Evolutionary conservation across 2,329 filamentous ascomycete species (phyloP).

Genomic region (Hypoxylon sp.): DNA sequence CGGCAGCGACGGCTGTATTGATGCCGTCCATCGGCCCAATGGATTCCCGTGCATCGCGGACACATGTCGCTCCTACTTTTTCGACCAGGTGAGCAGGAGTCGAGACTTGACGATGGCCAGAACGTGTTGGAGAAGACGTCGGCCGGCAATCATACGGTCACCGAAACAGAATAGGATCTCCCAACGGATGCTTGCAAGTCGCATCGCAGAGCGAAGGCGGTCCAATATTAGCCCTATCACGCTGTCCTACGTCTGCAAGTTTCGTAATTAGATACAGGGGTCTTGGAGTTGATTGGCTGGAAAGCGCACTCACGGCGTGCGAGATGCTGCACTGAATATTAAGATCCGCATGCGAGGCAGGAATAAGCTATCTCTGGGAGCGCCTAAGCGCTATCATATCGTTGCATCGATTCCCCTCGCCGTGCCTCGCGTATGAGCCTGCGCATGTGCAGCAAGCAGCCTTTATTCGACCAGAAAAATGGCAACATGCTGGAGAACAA

Average conservation of each 20-base stretch:
- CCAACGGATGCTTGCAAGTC: background rate
- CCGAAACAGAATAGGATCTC: conserved; percentile 9
- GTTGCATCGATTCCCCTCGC: conserved; percentile 6
- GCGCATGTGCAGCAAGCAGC: too few relatives aligned
- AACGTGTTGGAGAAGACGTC: background rate
- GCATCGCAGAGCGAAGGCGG: background rate
- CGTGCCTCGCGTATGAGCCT: too few relatives aligned
- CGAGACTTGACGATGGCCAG: background rate
- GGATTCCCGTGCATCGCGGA: too few relatives aligned
- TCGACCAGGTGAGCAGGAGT: background rate
- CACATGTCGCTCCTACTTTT: background rate
- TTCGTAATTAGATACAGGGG: background rate
- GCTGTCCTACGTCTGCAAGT: background rate
- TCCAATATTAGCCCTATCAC: conserved; percentile 3
- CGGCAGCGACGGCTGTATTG: background rate
- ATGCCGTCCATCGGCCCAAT: background rate
- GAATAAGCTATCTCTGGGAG: background rate
- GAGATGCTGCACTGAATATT: too few relatives aligned
- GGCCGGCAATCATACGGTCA: background rate
- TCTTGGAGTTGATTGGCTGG: too few relatives aligned
- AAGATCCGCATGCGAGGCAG: background rate
- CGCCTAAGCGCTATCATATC: conserved; percentile 8
- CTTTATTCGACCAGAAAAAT: background rate
- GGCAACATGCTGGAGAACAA: background rate
- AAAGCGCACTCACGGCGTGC: too few relatives aligned